Evolutionary conservation across 176 grass and related monocot genomes (phyloP), one percentile per base, ranked within the genome.

Genomic region (Sorghum bicolor): DNA sequence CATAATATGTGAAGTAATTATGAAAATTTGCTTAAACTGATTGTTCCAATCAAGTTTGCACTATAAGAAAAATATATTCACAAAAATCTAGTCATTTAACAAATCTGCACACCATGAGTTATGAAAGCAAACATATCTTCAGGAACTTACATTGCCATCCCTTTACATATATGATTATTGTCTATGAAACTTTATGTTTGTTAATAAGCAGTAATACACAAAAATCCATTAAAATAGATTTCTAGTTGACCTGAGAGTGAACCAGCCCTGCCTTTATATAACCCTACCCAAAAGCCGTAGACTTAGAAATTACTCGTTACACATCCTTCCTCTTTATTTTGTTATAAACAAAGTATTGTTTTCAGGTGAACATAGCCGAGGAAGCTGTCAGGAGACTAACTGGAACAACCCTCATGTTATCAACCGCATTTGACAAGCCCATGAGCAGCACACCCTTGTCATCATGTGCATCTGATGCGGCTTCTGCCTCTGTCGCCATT

Each of bases 341-440:
- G n/a, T 14, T 81, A 17, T 53, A 62, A 34, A 57, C 10, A 2
- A 80, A 64, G 4, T 75, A 38, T 71, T 69, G 28, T 84, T 30
- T 89, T 82, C 92, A 97, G 95, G 92, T 92, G 67, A 94, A 92
- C 72, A 90, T 93, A 85, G 92, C 87, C 7, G 87, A 94, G 60
- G 91, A 88, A 80, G 89, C 79, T 40, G 89, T 92, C 10, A 90
- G 90, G 67, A 88, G 91, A 77, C 53, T 92, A 84, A 92, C 89
- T 20, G 87, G 94, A 38, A 50, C 58, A 67, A 72, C 61, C 48
- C 39, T 81, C 10, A 5, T 85, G 19, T 64, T 86, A 70, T 68
- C 79, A 20, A 69, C 75, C 33, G 69, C 78, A 50, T 77, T 86
- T 58, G 85, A 86, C 72, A 87, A 64, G 37, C 85, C 89, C 44